These are phyloP conservation scores for Camptophora hylomeconis DNA, from an alignment of 2,329 filamentous ascomycete genomes.

Conservation along the genomic window DNA sequence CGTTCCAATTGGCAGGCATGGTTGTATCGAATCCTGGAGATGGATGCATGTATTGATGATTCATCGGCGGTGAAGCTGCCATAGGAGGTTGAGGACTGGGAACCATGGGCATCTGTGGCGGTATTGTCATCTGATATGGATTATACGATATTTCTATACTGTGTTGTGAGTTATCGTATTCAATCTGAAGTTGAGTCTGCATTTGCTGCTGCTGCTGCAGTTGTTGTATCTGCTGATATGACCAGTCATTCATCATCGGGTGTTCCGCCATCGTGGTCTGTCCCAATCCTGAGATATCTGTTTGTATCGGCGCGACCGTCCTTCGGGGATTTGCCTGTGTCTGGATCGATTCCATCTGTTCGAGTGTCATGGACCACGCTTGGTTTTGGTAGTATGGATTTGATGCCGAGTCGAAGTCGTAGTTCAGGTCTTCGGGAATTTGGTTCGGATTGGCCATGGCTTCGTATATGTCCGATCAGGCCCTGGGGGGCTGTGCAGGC, in stretches of 20 bases:
- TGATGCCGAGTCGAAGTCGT: constrained; percentile 34
- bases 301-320: constrained; percentile 30
- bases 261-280: constrained; percentile 29
- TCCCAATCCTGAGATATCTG: constrained; percentile 29
- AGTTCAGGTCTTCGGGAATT: constrained; percentile 31
- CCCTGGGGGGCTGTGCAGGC: no score
- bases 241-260: constrained; percentile 34
- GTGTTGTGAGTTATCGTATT: constrained; percentile 2
- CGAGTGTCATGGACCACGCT: constrained; percentile 31
- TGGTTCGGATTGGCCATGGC: constrained; percentile 33
- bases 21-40: constrained; percentile 47
- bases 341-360: constrained; percentile 22
- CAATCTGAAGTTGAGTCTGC: constrained; percentile 8
- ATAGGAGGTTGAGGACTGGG: constrained; percentile 49
- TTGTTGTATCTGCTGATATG: constrained; percentile 16
- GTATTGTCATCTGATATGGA: constrained; percentile 22
- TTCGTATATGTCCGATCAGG: no score
- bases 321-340: constrained; percentile 23
- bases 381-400: constrained; percentile 27
- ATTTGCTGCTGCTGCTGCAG: constrained; percentile 4
- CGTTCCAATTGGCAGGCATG: constrained; percentile 61
- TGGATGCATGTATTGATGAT: constrained; percentile 45
- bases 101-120: constrained; percentile 40
- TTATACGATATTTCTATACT: not conserved
- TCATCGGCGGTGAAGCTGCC: constrained; percentile 47